These are phyloP conservation scores for Hymenoscyphus scutula DNA, from an alignment of 2,329 filamentous ascomycete genomes.

Conservation along the genomic window DNA sequence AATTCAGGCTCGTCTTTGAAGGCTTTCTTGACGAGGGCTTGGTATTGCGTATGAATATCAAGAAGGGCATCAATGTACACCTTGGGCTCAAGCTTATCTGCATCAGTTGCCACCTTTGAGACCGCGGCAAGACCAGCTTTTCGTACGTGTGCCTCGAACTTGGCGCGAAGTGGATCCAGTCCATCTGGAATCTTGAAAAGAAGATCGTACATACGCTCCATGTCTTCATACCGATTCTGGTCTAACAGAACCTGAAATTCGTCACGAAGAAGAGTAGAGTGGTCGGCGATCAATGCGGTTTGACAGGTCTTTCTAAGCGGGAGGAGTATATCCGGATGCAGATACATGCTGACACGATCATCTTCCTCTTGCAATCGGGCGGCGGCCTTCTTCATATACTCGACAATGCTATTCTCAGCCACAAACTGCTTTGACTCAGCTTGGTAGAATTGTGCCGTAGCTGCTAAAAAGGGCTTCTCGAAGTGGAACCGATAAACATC, in stretches of 20 bases:
- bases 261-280: slow-evolving; percentile 81
- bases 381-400: slow-evolving; percentile 99
- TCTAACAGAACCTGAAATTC: slow-evolving; percentile 95
- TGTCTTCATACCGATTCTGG: slow-evolving; percentile 91
- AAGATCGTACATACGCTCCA: slow-evolving; percentile 93
- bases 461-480: slow-evolving; percentile 84
- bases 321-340: slow-evolving; percentile 84
- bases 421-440: slow-evolving; percentile 93
- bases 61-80: slow-evolving; percentile 93
- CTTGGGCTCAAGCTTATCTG: slow-evolving; percentile 91
- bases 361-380: slow-evolving; percentile 86
- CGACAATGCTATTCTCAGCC: slow-evolving; percentile 93
- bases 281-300: slow-evolving; percentile 82
- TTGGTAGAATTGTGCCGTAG: slow-evolving; percentile 83
- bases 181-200: slow-evolving; percentile 87
- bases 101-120: slow-evolving; percentile 83
- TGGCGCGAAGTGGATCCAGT: slow-evolving; percentile 79
- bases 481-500: slow-evolving; percentile 94
- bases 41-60: slow-evolving; percentile 92
- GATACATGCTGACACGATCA: slow-evolving; percentile 85
- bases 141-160: slow-evolving; percentile 89
- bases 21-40: slow-evolving; percentile 83
- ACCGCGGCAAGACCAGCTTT: slow-evolving; percentile 86
- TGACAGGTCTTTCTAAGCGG: slow-evolving; percentile 86
- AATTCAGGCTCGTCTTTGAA: slow-evolving; percentile 97